Base-by-base conservation (phyloP, 139 green algal genomes). In the Chlorella vulgaris region DNA sequence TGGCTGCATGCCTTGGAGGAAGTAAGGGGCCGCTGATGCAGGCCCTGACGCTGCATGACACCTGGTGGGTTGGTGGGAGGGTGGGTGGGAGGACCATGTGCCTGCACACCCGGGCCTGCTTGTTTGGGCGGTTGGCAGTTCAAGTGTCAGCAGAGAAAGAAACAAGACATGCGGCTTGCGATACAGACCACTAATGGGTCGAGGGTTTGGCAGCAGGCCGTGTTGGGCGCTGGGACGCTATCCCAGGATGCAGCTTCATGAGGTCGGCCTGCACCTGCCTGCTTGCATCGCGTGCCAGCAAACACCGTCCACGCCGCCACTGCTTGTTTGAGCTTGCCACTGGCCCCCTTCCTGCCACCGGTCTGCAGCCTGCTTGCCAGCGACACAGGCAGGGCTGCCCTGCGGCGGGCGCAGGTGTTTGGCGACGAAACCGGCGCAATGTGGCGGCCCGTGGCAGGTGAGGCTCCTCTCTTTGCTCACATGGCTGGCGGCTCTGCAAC, bases 371-470 rank as follows among this genome's bases (percentile, higher is more conserved):
- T 86, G 69, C 47, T 86, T 35, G 69, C 87, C 58, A 31, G 76
- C 21, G 60, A 71, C 24, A 35, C 66, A 7, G 84, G 81, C 26
- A 83, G 42, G 73, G 73, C 73, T 6, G 73, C 53, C 8, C 58
- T 38, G 40, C 81, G 86, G 38, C 75, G 86, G 8, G 60, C 29
- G n/a, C 75, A 85, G 3, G 39, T 91, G 2, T 91, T 89, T 75
- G 69, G 80, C 19, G 88, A 91, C 69, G 88, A 91, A 5, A 74
- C 80, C 1, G 88, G 88, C 42, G 83, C 60, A 29, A 38, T 68
- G 21, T 91, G 88, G 88, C 51, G 36, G 73, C 53, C 73, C 26
- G 73, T 58, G 58, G 31, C 78, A n/a, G 29, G 33, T 91, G 36
- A 55, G 61, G 0, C n/a, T 21, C 47, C 15, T 10, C 47, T 15